Evolutionary conservation across 2,329 filamentous ascomycete genomes (phyloP), one percentile per base, ranked within the genome.

Genomic region (Talaromyces atroroseus): DNA sequence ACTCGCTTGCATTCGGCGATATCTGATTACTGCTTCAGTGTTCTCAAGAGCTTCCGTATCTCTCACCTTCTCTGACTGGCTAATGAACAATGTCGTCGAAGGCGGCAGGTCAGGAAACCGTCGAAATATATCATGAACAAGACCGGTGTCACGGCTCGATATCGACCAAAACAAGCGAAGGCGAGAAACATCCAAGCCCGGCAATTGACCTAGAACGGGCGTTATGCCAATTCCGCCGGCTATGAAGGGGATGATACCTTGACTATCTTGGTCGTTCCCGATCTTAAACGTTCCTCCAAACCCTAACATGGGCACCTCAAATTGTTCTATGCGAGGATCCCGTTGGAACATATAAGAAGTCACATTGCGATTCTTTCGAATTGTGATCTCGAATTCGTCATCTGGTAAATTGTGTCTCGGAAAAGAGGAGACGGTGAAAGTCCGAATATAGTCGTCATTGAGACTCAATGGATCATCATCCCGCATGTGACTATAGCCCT

Each of bases 191-290:
- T 76, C 69, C 1, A 90, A 66, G 5, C 79, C 70, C 0, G 73
- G 75, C n/a, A 84, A 78, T 63, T 90, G 87, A 0, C 85, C 83
- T n/a, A 95, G 75, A 3, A 94, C 63, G 1, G 90, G 90, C 26
- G 90, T 95, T 59, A 95, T 89, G 0, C 90, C 90, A 6, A 95
- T 88, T 2, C 90, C 90, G 0, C 83, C 89, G 5, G 89, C 89
- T 3, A 95, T 71, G 61, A 92, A 94, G 0, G 76, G 77, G 1
- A 78, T 66, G 1, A 83, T 71, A 10, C 45, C 53, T 1, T 74
- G 71, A 34, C 73, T 59, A 7, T 65, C 57, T 0, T 21, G 49
- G 11, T 51, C 26, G n/a, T 54, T 47, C 14, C 69, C 59, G 23
- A 84, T 71, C 16, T 64, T 68, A 60, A 87, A 87, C 2, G 77